These are phyloP conservation scores for Trichoderma sp. DNA, from an alignment of 2,329 filamentous ascomycete genomes.

Conservation along the genomic window DNA sequence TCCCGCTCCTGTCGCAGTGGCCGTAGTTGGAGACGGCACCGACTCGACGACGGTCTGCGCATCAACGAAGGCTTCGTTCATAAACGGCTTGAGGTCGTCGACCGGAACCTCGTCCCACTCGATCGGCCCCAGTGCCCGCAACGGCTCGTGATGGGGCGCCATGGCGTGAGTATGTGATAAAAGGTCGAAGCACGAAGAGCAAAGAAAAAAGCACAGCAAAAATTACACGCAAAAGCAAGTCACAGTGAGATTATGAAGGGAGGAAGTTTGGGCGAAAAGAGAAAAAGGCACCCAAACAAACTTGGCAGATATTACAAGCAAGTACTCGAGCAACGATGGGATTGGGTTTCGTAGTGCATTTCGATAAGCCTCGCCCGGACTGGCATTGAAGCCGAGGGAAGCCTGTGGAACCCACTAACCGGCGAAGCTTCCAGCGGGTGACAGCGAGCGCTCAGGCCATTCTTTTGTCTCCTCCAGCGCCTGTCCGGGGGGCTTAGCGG, in stretches of 20 bases:
- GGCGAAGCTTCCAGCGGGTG: neutral
- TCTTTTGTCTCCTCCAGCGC: neutral
- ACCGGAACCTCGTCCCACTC: constrained; percentile 51
- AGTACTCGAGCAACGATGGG: neutral
- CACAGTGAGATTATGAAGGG: neutral
- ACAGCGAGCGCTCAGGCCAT: neutral
- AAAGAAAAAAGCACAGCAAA: neutral
- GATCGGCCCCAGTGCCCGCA: constrained; percentile 57
- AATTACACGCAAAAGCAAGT: neutral
- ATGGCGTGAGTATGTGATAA: neutral
- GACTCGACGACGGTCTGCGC: constrained; percentile 75
- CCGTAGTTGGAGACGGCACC: constrained; percentile 56
- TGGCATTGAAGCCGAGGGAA: neutral
- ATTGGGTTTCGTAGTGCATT: neutral
- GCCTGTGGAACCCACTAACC: constrained; percentile 1
- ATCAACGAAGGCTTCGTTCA: constrained; percentile 62
- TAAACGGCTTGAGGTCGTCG: constrained; percentile 54
- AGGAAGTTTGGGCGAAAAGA: neutral
- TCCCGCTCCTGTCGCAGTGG: constrained; percentile 41
- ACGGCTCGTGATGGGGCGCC: constrained; percentile 56
- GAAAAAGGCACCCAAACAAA: neutral
- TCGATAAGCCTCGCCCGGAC: neutral
- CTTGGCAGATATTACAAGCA: neutral
- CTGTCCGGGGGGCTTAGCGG: neutral
- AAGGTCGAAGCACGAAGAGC: neutral